Evolutionary conservation across 2,329 filamentous ascomycete genomes (phyloP).

Genomic region (Diaporthe citrichinensis): DNA sequence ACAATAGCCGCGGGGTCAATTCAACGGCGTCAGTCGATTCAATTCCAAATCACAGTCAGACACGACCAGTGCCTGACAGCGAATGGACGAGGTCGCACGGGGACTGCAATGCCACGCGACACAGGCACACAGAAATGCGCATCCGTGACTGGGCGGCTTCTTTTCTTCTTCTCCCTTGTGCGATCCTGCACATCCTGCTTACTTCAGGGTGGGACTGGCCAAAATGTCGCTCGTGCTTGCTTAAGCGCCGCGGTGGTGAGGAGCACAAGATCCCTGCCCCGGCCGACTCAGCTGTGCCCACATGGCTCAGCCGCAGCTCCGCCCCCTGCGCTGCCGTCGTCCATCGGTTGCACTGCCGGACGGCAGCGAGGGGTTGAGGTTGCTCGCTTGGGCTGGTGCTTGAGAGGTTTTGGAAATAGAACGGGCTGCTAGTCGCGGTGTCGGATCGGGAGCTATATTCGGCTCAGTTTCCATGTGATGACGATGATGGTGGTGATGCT

Average conservation of each 20-base stretch:
- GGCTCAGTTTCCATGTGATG: not conserved
- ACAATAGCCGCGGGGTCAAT: slow-evolving; percentile 3
- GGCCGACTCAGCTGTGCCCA: slow-evolving; percentile 30
- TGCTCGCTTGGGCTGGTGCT: slow-evolving; percentile 11
- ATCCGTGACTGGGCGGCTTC: slow-evolving; percentile 1
- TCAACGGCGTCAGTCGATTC: not conserved
- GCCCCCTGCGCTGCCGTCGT: slow-evolving; percentile 24
- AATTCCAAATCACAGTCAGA: not conserved
- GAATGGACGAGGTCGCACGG: not conserved
- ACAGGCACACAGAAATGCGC: not conserved
- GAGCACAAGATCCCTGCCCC: slow-evolving; percentile 20
- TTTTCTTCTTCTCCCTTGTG: not conserved
- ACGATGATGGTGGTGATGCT: not conserved
- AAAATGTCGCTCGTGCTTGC: slow-evolving; percentile 16
- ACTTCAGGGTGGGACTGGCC: not conserved
- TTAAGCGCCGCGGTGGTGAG: slow-evolving; percentile 26
- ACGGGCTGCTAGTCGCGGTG: slow-evolving; percentile 3
- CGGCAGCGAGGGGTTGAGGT: not conserved
- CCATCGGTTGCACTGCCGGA: slow-evolving; percentile 17
- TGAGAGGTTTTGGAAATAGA: slow-evolving; percentile 12
- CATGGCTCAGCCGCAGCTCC: slow-evolving; percentile 33
- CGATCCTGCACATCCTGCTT: slow-evolving; percentile 16
- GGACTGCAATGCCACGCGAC: slow-evolving; percentile 1
- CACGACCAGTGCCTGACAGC: not conserved
- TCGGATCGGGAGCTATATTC: slow-evolving; percentile 28